Percentiles rank a stretch among this genome's conserved stretches.
These are phyloP conservation scores for Alternaria gansuensis DNA, from an alignment of 2,329 filamentous ascomycete genomes.

Conservation along the genomic window DNA sequence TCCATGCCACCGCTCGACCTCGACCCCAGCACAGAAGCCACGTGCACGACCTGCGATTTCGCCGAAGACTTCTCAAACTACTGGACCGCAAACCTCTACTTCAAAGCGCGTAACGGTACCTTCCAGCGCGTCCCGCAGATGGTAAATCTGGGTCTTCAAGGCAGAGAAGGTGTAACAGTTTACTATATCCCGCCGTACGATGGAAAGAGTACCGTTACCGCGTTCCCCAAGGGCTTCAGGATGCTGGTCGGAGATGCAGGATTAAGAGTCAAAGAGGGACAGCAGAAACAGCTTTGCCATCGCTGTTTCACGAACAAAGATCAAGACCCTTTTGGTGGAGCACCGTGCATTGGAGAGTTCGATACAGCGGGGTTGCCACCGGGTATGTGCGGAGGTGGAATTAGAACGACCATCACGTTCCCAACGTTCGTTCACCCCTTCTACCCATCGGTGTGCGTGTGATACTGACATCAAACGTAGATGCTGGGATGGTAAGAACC, in stretches of 20 bases:
- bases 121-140: slow-evolving; percentile 44
- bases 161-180: slow-evolving; percentile 40
- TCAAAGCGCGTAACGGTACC: slow-evolving; percentile 39
- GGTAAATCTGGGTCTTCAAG: slow-evolving; percentile 38
- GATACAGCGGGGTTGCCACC: slow-evolving; percentile 39
- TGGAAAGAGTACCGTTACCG: slow-evolving; percentile 49
- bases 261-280: slow-evolving; percentile 27
- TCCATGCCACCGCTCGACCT: slow-evolving; percentile 32
- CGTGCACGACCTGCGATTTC: slow-evolving; percentile 40
- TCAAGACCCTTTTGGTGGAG: slow-evolving; percentile 52
- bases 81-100: slow-evolving; percentile 43
- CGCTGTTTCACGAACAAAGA: slow-evolving; percentile 57
- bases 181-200: slow-evolving; percentile 47
- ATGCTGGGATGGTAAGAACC: slow-evolving; percentile 60
- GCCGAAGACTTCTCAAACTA: slow-evolving; percentile 36
- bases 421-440: slow-evolving; percentile 44
- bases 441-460: background rate
- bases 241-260: slow-evolving; percentile 40
- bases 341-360: slow-evolving; percentile 48
- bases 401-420: slow-evolving; percentile 59
- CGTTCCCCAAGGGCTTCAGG: slow-evolving; percentile 41
- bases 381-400: slow-evolving; percentile 51
- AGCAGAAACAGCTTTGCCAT: slow-evolving; percentile 54
- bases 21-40: slow-evolving; percentile 30
- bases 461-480: background rate